phyloP scores from a whole-genome alignment of 169 alveolate species.

The Perkinsus chesapeaki region DNA sequence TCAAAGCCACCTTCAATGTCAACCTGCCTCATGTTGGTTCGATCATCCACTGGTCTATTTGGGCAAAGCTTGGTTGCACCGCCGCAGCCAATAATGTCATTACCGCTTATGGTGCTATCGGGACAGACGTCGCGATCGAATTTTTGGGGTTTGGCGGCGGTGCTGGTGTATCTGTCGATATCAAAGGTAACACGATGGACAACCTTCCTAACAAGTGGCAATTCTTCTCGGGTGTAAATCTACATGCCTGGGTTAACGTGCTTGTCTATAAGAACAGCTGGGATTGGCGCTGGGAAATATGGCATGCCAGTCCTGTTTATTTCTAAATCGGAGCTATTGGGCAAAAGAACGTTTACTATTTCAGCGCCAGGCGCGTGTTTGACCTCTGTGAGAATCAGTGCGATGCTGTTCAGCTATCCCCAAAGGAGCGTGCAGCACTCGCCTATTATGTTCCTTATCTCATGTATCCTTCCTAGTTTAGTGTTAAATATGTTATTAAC shows the following conservation, averaged over 20 bases:
- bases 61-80: neutral
- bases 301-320: neutral
- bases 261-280: neutral
- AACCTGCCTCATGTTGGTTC: neutral
- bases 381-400: neutral
- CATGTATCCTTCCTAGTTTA: neutral
- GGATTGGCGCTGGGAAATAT: neutral
- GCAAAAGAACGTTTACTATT: neutral
- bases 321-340: neutral
- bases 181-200: neutral
- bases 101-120: neutral
- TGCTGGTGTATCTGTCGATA: neutral
- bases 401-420: neutral
- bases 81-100: neutral
- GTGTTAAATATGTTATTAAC: neutral
- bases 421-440: no score
- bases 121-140: neutral
- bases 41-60: neutral
- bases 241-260: neutral
- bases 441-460: neutral
- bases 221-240: neutral
- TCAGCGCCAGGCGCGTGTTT: neutral
- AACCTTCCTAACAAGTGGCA: neutral
- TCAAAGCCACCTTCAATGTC: neutral
- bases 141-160: no score